Percentiles rank a stretch among this genome's conserved stretches.
phyloP scores from a whole-genome alignment of 352 stramenopile species.

The Pythium chondricola region DNA sequence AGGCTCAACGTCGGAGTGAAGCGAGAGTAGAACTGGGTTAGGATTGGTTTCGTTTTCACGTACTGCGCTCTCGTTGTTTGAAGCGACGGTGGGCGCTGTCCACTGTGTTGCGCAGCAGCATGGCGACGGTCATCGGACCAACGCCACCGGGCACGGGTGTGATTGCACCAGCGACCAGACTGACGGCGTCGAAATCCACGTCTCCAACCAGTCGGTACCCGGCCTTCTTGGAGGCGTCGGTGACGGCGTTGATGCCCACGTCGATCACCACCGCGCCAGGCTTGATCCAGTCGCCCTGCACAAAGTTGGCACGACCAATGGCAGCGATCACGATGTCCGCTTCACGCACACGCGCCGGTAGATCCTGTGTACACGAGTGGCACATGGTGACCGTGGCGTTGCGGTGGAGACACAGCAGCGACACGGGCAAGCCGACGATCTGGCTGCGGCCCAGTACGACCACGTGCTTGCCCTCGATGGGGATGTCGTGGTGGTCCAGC shows the following conservation, averaged over 20 bases:
- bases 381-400: constrained; percentile 98
- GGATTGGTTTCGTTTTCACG: background rate
- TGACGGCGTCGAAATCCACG: constrained; percentile 90
- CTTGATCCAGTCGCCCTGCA: constrained; percentile 96
- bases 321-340: constrained; percentile 98
- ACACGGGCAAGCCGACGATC: constrained; percentile 97
- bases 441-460: constrained; percentile 97
- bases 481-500: constrained; percentile 85
- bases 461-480: constrained; percentile 92
- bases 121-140: constrained; percentile 98
- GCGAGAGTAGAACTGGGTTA: background rate
- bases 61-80: background rate
- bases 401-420: constrained; percentile 91
- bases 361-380: constrained; percentile 92
- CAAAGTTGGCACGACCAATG: constrained; percentile 90
- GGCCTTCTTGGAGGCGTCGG: constrained; percentile 66
- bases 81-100: constrained; percentile 36
- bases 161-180: constrained; percentile 88
- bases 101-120: constrained; percentile 86
- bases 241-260: constrained; percentile 98
- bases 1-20: background rate
- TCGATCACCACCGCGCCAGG: constrained; percentile 96
- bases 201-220: constrained; percentile 96
- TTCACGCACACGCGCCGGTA: constrained; percentile 58
- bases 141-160: constrained; percentile 95